These are phyloP conservation scores for Apiospora koreana DNA, from an alignment of 2,329 filamentous ascomycete genomes.

Conservation along the genomic window DNA sequence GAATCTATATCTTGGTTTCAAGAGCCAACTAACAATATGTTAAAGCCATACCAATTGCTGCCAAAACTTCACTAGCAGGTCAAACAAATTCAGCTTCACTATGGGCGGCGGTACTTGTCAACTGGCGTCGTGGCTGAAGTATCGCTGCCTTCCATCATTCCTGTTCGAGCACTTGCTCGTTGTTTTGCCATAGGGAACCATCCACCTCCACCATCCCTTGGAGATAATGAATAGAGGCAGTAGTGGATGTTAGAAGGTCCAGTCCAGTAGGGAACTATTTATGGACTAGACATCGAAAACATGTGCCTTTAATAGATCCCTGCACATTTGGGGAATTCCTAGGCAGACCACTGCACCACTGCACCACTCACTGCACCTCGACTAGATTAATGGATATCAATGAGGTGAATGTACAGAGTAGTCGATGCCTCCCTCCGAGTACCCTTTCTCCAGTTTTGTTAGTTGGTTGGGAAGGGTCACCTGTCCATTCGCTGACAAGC, in stretches of 20 bases:
- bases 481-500: not conserved
- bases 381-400: conserved; percentile 3
- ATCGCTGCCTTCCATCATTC: not conserved
- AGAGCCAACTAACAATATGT: not conserved
- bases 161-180: not conserved
- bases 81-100: not conserved
- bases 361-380: not conserved
- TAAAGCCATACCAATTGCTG: not conserved
- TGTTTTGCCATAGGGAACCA: not conserved
- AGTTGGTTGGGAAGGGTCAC: not conserved
- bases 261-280: not conserved
- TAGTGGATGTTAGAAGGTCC: not conserved
- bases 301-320: conserved; percentile 4
- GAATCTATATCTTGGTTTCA: not conserved
- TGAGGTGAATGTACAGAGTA: not conserved
- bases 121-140: not conserved
- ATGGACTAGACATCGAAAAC: not conserved
- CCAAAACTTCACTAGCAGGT: not conserved
- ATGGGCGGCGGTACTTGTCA: not conserved
- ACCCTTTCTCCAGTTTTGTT: not conserved
- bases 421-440: not conserved
- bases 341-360: not conserved
- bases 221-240: not conserved
- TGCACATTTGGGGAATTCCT: not conserved
- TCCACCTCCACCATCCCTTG: no score